These are phyloP conservation scores for Chenopodium formosanum DNA, from an alignment of 148 eudicot species.

Conservation along the genomic window DNA sequence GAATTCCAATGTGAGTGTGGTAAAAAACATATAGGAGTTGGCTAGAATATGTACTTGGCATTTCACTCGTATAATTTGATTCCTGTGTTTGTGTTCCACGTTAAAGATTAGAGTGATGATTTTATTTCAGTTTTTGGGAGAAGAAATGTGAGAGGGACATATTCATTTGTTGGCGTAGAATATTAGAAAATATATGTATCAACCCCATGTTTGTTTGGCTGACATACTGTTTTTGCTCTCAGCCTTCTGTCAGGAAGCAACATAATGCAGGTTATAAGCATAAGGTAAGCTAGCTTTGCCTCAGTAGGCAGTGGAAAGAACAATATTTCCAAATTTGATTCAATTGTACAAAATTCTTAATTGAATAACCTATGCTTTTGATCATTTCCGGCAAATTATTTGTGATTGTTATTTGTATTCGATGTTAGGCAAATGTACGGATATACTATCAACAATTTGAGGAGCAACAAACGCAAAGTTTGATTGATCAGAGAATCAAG, in stretches of 20 bases:
- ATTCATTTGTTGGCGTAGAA: background rate
- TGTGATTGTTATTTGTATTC: background rate
- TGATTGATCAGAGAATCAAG: constrained; percentile 87
- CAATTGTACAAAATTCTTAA: background rate
- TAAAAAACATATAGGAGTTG: background rate
- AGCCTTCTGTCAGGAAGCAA: constrained; percentile 97
- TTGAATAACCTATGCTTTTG: background rate
- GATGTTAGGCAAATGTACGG: constrained; percentile 69
- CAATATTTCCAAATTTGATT: background rate
- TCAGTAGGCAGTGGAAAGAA: background rate
- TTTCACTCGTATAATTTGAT: background rate
- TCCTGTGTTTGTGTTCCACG: background rate
- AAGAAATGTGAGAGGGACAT: background rate
- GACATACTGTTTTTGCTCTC: constrained; percentile 17
- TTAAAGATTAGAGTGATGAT: background rate
- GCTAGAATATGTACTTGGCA: background rate
- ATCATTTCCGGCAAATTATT: background rate
- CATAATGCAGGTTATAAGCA: constrained; percentile 97
- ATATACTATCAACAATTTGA: constrained; percentile 80
- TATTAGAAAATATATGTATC: background rate
- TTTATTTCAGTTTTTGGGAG: background rate
- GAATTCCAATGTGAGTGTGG: background rate
- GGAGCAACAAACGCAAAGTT: constrained; percentile 80
- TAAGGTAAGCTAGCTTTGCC: constrained; percentile 50
- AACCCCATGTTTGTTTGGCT: constrained; percentile 16